Base-by-base conservation (phyloP, 208 protist genomes). In the Crithidia expoeki region DNA sequence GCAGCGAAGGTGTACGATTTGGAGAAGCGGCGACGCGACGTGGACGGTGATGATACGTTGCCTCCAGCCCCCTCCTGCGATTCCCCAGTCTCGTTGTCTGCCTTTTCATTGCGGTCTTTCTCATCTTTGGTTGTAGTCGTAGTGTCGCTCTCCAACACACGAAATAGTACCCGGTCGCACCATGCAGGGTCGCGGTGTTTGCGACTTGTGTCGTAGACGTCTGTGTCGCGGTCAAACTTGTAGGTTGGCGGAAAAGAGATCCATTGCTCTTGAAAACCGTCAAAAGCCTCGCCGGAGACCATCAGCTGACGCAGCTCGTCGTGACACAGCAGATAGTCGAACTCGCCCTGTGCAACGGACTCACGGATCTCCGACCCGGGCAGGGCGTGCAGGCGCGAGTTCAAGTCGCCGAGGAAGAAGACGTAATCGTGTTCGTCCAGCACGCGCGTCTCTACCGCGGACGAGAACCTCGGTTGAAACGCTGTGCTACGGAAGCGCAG, bases 381-480 rank as follows among this genome's bases (percentile, higher is more conserved):
- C n/a, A 92, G 19, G 46, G 69, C 81, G 74, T 95, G 87, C 47
- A 96, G 72, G 21, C 94, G 88, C 42, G 95, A 97, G 86, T 98
- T 98, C 27, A 98, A 74, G 71, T 98, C 96, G 3, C 96, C 96
- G 28, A 97, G 70, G 58, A 93, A 98, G 58, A 98, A 97, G 19
- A 97, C 78, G 71, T 97, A 96, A 74, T 98, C 88, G 70, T 97
- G 86, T 36, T 85, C 49, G 50, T 96, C 85, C 32, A 96, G 75
- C 19, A 94, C 75, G 9, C 76, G 79, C 27, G 38, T 71, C 66
- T 93, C 90, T 19, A 60, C 47, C 12, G 75, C 51, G 16, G 58
- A 34, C 6, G 82, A 76, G 34, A 84, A 49, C 19, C 56, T 47
- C n/a, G 25, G 19, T 14, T 34, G 55, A 55, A 74, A 84, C 25